Conservation (phyloP, 495 filamentous ascomycete species). For the Terfezia boudieri region DNA sequence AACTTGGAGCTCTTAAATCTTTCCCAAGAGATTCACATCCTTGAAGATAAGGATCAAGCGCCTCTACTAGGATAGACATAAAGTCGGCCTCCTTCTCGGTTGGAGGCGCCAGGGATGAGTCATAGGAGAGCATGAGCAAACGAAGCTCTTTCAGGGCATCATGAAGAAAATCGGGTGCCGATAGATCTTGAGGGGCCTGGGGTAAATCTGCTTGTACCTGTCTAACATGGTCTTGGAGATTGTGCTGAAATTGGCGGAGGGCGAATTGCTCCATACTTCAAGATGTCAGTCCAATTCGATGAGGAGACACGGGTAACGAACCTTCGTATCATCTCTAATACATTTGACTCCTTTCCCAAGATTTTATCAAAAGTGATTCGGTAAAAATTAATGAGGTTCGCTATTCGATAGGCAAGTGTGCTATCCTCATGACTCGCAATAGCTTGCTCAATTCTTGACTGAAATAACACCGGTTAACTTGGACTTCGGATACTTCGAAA, state of each 20-base stretch:
- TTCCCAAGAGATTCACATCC: constrained; percentile 47
- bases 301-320: neutral
- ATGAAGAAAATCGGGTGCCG: constrained; percentile 60
- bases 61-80: constrained; percentile 52
- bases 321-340: constrained; percentile 42
- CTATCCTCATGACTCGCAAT: constrained; percentile 83
- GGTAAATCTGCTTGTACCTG: constrained; percentile 45
- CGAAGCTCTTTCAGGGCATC: constrained; percentile 56
- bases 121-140: constrained; percentile 53
- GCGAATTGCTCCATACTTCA: constrained; percentile 47
- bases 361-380: constrained; percentile 60
- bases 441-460: constrained; percentile 54
- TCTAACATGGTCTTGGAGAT: constrained; percentile 57
- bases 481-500: neutral
- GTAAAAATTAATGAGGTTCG: constrained; percentile 79
- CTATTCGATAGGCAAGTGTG: constrained; percentile 68
- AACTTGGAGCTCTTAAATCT: constrained; percentile 31
- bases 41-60: constrained; percentile 67
- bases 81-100: constrained; percentile 42
- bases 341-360: constrained; percentile 41
- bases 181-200: constrained; percentile 43
- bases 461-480: neutral
- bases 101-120: constrained; percentile 44
- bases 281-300: neutral
- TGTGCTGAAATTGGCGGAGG: constrained; percentile 55